Evolutionary conservation across 768 basidiomycete species (phyloP), one percentile per base, ranked within the genome.

Genomic region (Pleurotus pulmonarius): DNA sequence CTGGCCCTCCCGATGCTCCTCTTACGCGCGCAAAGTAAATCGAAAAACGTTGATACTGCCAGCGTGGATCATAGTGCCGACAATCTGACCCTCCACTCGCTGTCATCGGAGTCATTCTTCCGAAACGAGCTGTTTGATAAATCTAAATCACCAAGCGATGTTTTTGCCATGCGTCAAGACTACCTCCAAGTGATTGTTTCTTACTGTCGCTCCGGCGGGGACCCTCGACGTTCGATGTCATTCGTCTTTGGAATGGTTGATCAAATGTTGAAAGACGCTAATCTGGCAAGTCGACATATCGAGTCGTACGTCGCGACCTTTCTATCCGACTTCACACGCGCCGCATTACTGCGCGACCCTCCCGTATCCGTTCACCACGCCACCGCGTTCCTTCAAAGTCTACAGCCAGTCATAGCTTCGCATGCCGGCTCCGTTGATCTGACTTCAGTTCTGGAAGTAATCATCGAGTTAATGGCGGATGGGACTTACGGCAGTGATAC

Each of bases 1-100:
- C 76, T 80, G n/a, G 88, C 88, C 0, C 69, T 92, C 18, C 82
- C 84, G 13, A 59, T 66, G 7, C 81, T 88, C 26, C 71, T 88
- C 12, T 68, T 72, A 29, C 82, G 80, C 48, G 67, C 71, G 2
- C 69, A 71, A 43, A 63, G 71, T 25, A 73, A 83, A 73, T 65
- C 74, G 12, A 87, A 81, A 63, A 60, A 62, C 20, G 60, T 70
- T 0, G 82, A 82, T 46, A 55, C 55, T 16, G 39, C 63, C 34
- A 59, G 66, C 1, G 59, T 64, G 5, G 73, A 68, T 51, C 59
- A 65, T 24, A 49, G 59, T n/a, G 70, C 73, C 15, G 70, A 72
- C 43, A 60, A 64, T 56, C 13, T 52, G 60, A 40, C 51, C 16
- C 49, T 61, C 12, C 58, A 68, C 1, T 61, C 66, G 11, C 45